These are phyloP conservation scores for Adansonia gregorii DNA, from an alignment of 441 rosid genomes.

Conservation along the genomic window DNA sequence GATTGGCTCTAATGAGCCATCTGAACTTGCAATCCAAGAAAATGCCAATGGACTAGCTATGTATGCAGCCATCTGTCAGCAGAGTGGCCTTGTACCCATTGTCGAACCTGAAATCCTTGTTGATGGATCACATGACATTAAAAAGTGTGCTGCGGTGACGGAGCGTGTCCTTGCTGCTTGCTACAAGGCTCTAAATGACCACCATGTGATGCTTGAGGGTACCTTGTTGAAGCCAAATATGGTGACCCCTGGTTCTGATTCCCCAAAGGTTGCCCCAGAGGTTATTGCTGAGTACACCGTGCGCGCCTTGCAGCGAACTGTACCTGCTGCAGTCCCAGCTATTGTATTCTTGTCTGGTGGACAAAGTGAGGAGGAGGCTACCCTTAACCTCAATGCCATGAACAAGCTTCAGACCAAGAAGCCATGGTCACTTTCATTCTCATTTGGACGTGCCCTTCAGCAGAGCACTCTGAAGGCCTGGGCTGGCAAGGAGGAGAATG, in stretches of 20 bases:
- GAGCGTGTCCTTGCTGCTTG: conserved; percentile 94
- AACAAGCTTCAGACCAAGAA: conserved; percentile 81
- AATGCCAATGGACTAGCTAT: conserved; percentile 89
- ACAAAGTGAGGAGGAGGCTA: conserved; percentile 96
- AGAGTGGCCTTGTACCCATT: conserved; percentile 93
- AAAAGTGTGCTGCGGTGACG: conserved; percentile 79
- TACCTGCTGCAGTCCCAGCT: conserved; percentile 92
- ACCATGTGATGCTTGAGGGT: conserved; percentile 92
- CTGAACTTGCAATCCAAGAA: conserved; percentile 77
- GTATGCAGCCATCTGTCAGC: conserved; percentile 92
- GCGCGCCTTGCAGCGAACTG: conserved; percentile 78
- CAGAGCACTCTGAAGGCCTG: conserved; percentile 96
- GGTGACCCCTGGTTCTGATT: conserved; percentile 95
- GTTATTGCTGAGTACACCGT: conserved; percentile 81
- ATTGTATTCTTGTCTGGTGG: conserved; percentile 66
- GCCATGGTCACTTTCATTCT: conserved; percentile 95
- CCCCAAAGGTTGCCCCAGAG: conserved; percentile 78
- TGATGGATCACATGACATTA: conserved; percentile 83
- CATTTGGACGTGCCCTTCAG: conserved; percentile 95
- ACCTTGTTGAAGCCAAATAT: conserved; percentile 97
- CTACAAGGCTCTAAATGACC: conserved; percentile 97
- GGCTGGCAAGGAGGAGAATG: conserved; percentile 78
- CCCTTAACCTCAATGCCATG: conserved; percentile 90
- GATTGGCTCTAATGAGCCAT: conserved; percentile 81
- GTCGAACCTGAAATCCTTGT: conserved; percentile 97